A percentile compares a stretch with the other conserved stretches of the same genome.
Evolutionary conservation across 2,329 filamentous ascomycete genomes (phyloP).

Genomic region (Epichloe uncinata): DNA sequence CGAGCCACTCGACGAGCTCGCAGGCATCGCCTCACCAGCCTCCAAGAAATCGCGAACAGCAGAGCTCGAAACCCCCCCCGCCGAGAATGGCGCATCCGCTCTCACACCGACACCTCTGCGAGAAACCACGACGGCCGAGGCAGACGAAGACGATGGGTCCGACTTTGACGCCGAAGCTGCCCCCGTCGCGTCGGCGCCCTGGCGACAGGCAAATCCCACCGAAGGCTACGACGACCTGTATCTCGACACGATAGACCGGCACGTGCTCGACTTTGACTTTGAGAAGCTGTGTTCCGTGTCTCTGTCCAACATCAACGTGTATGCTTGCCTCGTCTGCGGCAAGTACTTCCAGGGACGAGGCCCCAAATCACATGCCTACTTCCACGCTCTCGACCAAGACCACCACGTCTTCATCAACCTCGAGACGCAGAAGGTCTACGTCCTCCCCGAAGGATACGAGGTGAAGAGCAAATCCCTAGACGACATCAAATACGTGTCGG

Average conservation of each 20-base stretch:
- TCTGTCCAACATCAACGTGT: slow-evolving; percentile 96
- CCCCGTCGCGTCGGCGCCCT: slow-evolving; percentile 28
- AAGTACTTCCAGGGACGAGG: slow-evolving; percentile 94
- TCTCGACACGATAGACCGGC: slow-evolving; percentile 89
- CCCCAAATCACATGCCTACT: slow-evolving; percentile 91
- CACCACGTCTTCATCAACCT: slow-evolving; percentile 99
- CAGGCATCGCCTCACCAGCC: slow-evolving; percentile 40
- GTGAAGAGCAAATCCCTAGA: slow-evolving; percentile 89
- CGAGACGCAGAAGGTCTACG: slow-evolving; percentile 80
- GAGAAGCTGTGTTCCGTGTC: slow-evolving; percentile 96
- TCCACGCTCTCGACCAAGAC: slow-evolving; percentile 85
- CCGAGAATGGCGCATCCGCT: slow-evolving; percentile 19
- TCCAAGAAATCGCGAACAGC: slow-evolving; percentile 44
- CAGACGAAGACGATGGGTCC: slow-evolving; percentile 17
- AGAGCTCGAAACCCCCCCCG: slow-evolving; percentile 27
- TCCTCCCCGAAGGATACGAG: slow-evolving; percentile 92
- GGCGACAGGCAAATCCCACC: slow-evolving; percentile 63
- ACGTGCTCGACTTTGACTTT: slow-evolving; percentile 93
- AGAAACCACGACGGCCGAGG: slow-evolving; percentile 9
- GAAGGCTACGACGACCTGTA: slow-evolving; percentile 93
- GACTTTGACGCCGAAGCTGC: slow-evolving; percentile 29
- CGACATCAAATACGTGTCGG: slow-evolving; percentile 95
- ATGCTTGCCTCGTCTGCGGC: slow-evolving; percentile 94
- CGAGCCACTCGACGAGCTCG: slow-evolving; percentile 45
- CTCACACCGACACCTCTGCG: slow-evolving; percentile 9